A percentile compares a stretch with the other conserved stretches of the same genome.
Conservation (phyloP, 805 yeast species). For the Kluyveromyces wickerhamii region DNA sequence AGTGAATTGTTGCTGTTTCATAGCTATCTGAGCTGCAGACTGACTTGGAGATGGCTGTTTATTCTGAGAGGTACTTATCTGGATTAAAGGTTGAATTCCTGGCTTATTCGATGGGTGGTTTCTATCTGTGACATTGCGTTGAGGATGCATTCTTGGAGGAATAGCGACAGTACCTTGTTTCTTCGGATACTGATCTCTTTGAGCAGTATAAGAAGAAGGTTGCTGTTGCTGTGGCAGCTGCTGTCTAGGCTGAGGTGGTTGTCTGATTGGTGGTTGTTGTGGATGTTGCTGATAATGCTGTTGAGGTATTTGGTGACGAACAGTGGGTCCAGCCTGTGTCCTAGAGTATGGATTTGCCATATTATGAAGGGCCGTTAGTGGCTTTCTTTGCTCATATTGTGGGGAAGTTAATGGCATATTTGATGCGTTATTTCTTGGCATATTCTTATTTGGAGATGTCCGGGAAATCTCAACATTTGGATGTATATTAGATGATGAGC, state of each 20-base stretch:
- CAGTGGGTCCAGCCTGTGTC: not conserved
- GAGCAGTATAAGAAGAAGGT: not conserved
- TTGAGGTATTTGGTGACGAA: constrained; percentile 6
- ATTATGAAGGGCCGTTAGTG: constrained; percentile 1
- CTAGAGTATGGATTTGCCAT: constrained; percentile 5
- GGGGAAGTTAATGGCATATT: constrained; percentile 6
- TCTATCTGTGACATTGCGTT: constrained; percentile 7
- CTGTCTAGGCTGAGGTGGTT: constrained; percentile 3
- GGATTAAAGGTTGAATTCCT: constrained; percentile 1
- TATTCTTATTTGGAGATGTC: constrained; percentile 3
- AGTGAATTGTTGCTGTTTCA: constrained; percentile 9
- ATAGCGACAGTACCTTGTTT: constrained; percentile 7
- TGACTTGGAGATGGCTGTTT: constrained; percentile 1
- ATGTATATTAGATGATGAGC: constrained; percentile 3
- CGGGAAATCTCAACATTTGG: constrained; percentile 9
- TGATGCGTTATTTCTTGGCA: constrained; percentile 7
- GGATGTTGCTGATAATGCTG: constrained; percentile 7
- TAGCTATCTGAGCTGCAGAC: constrained; percentile 12
- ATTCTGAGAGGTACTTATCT: not conserved
- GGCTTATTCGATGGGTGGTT: constrained; percentile 4
- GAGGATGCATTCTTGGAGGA: constrained; percentile 20
- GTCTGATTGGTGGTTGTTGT: constrained; percentile 7
- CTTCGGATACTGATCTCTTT: constrained; percentile 6
- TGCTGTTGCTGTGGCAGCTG: constrained; percentile 2
- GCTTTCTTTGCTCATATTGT: constrained; percentile 2